Base-by-base conservation (phyloP, 495 filamentous ascomycete species). In the Xylaria scruposa region DNA sequence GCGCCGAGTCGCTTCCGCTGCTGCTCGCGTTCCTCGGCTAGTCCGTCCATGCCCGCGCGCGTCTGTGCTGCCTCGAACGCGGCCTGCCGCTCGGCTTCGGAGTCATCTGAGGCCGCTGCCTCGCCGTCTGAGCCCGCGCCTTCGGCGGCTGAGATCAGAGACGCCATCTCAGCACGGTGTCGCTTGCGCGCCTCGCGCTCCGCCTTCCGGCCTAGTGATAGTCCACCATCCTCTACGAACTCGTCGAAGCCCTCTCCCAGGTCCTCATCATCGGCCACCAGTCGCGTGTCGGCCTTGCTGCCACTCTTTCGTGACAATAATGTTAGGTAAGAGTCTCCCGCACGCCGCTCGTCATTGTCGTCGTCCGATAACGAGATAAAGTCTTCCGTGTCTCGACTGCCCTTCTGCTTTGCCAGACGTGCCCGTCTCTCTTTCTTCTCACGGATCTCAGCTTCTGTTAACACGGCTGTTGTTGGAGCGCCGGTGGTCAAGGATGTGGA, bases 191-290 rank as follows among this genome's bases (percentile, higher is more conserved):
- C 90, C 67, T 92, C 93, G n/a, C 88, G 86, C 81, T 97, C 93
- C 4, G 94, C 94, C 70, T 91, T 91, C 74, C 86, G 88, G 51
- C 94, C 93, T 0, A 98, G 86, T 3, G 93, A 87, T 13, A 97
- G 88, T 38, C 88, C 88, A 19, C 91, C 94, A 77, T 97, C 95
- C 24, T 94, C 91, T 19, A 95, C 91, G 73, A 92, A 97, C 70
- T 97, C 94, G 66, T 97, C 95, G 78, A 97, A 97, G 4, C 94
- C 94, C 82, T 99, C 96, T 40, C 90, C 91, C n/a, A 98, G 88
- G 77, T 97, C 93, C 77, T 98, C 96, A 76, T 98, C 95, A 65
- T 97, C 94, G 33, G 87, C 86, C 4, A 93, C 86, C 10, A 98
- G 87, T n/a, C 96, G 86, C 10, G 91, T 92, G 66, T 82, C 77